Base-by-base conservation (phyloP, 164 flowering plant species). In the Dillenia turbinata region DNA sequence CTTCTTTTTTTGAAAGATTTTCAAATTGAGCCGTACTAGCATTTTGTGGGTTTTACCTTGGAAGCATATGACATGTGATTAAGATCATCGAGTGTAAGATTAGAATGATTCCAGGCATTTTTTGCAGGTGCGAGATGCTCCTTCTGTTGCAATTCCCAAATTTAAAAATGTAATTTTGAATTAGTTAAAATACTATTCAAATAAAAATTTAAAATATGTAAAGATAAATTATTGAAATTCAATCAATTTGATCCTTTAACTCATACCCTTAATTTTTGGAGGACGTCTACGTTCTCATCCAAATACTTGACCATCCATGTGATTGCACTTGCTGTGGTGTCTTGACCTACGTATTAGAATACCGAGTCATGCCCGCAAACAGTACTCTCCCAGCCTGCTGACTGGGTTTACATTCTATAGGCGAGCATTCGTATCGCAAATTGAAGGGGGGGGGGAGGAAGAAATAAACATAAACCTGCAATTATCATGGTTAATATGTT, bases 291-390 rank as follows among this genome's bases (percentile, higher is more conserved):
- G 56, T 88, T 84, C 59, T 88, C 95, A 61, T 77, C 81, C 56
- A 85, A 64, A 78, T 81, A 88, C 72, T 88, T 88, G 16, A 88
- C 86, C 80, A 81, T 83, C 95, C 95, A 88, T 54, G 88, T 73
- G 43, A 88, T 81, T 44, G 90, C 89, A 72, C 85, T 83, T 51
- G 95, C 89, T 48, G 91, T 84, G 9, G 95, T 84, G 44, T 77
- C 84, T 45, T 88, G 90, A 56, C 90, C 87, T 84, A 71, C 59
- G 43, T 12, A 13, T 58, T 47, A 15, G 52, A 50, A 50, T 8
- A 50, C 15, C 15, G 2, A 50, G 15, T 17, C 52, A 50, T 12
- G n/a, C 52, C 7, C 7, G 13, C 15, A 14, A 50, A 9, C 12
- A 50, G 13, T 50, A 9, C 12, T 50, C 15, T 10, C 15, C 19